Base-by-base conservation (phyloP, 352 stramenopile genomes). In the Globisporangium sylvaticum region DNA sequence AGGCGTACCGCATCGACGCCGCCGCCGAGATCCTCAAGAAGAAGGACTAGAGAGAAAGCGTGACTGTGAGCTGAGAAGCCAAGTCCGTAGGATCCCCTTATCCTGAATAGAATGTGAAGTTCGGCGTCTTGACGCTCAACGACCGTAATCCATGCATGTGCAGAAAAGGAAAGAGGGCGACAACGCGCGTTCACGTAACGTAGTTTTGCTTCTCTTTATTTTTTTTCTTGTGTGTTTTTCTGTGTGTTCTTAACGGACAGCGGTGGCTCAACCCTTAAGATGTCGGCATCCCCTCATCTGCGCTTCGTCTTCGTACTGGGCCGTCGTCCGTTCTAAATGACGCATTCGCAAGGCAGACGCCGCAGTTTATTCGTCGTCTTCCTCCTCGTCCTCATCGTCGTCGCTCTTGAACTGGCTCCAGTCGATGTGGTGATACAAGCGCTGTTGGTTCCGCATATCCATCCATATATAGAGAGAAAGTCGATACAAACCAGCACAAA, bases 341-440 rank as follows among this genome's bases (percentile, higher is more conserved):
- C 24, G 37, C 37, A 44, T 44, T 46, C 24, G 24, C 44, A 15
- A 53, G 46, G 32, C 7, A 29, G 52, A 46, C 46, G 4, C 7
- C 18, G 29, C 39, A 53, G 64, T 22, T 70, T 72, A 72, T 58
- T 70, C 62, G 37, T 77, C 75, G 32, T 79, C 77, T 20, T 90
- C 78, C 24, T 94, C 84, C 64, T 93, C 87, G 50, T 95, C 87
- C 1, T 95, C 87, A 60, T 92, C 84, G 65, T 89, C 81, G 56
- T 84, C 81, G 66, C 74, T 74, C 72, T 90, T 89, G 76, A 95
- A 95, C 72, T 94, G 78, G 39, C 76, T 83, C 87, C 87, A 95
- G 80, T 94, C 87, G 37, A 95, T 87, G 81, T 95, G 87, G 73
- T 95, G 84, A 75, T 94, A 95, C 79, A 95, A 73, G 59, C 87